Conservation (phyloP, 1,284 basidiomycete species). For the Volvariella volvacea region DNA sequence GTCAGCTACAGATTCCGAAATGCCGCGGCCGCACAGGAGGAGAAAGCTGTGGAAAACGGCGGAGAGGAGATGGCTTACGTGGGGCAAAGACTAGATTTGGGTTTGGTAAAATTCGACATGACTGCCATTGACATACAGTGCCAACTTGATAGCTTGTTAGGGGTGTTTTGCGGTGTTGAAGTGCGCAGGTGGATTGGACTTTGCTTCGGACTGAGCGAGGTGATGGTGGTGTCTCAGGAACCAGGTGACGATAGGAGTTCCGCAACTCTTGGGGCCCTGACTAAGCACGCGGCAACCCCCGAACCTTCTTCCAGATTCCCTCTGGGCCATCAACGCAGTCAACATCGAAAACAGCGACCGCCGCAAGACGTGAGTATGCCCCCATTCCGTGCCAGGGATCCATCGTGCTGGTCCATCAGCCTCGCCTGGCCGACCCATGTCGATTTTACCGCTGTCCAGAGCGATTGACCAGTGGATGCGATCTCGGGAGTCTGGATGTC, state of each 20-base stretch:
- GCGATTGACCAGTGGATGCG: conserved; percentile 25
- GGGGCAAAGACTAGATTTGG: conserved; percentile 86
- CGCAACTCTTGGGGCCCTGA: background rate
- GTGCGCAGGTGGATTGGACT: background rate
- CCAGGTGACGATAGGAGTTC: no score
- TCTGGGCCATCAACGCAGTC: background rate
- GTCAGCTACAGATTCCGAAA: no score
- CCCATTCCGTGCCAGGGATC: background rate
- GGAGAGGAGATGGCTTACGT: conserved; percentile 41
- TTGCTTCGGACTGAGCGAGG: background rate
- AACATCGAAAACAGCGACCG: background rate
- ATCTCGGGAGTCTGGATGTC: conserved; percentile 22
- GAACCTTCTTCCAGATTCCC: background rate
- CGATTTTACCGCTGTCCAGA: no score
- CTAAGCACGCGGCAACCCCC: background rate
- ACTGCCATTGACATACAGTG: conserved; percentile 66
- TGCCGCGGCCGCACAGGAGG: background rate
- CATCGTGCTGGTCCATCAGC: no score
- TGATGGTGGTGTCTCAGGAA: no score
- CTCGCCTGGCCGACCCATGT: no score
- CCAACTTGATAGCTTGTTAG: conserved; percentile 59
- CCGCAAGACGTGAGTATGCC: background rate
- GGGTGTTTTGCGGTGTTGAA: conserved; percentile 1
- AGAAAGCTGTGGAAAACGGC: conserved; percentile 16
- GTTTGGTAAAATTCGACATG: conserved; percentile 66